Conservation (phyloP, 2,329 filamentous ascomycete species). For the Delphinella strobiligena region DNA sequence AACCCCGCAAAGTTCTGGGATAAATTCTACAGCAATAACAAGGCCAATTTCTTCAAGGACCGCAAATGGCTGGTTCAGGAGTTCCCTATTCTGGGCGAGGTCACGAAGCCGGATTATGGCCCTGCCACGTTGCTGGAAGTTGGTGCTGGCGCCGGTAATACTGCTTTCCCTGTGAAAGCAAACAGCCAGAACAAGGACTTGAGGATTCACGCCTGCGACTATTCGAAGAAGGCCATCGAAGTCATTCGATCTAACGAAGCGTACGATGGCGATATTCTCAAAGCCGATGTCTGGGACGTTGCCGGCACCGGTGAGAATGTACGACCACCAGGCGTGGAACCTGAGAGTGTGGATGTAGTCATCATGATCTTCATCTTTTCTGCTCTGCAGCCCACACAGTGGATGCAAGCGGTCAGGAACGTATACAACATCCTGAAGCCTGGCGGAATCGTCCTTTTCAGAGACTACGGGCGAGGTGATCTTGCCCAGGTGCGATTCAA, state of each 20-base stretch:
- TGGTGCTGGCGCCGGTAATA: conserved; percentile 91
- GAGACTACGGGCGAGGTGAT: conserved; percentile 92
- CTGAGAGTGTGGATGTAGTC: conserved; percentile 79
- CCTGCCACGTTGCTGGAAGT: conserved; percentile 70
- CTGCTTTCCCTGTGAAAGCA: conserved; percentile 78
- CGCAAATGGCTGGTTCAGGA: conserved; percentile 95
- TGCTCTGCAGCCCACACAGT: conserved; percentile 73
- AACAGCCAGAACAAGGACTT: conserved; percentile 73
- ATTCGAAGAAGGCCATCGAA: conserved; percentile 87
- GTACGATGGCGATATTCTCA: conserved; percentile 58
- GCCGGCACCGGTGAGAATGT: conserved; percentile 40
- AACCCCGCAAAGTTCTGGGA: conserved; percentile 98
- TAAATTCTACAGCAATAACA: conserved; percentile 95
- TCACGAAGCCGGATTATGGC: conserved; percentile 60
- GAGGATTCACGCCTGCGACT: conserved; percentile 88
- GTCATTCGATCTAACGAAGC: conserved; percentile 72
- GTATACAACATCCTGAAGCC: conserved; percentile 75
- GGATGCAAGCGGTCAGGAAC: conserved; percentile 71
- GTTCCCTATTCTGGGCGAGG: conserved; percentile 72
- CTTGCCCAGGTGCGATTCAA: conserved; percentile 94
- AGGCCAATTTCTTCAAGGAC: conserved; percentile 96
- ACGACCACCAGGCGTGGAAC: conserved; percentile 63
- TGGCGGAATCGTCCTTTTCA: conserved; percentile 85
- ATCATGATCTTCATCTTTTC: conserved; percentile 97
- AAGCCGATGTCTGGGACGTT: conserved; percentile 92